phyloP scores from a whole-genome alignment of 2,329 filamentous ascomycete genomes.

The Ascomycota sp. region DNA sequence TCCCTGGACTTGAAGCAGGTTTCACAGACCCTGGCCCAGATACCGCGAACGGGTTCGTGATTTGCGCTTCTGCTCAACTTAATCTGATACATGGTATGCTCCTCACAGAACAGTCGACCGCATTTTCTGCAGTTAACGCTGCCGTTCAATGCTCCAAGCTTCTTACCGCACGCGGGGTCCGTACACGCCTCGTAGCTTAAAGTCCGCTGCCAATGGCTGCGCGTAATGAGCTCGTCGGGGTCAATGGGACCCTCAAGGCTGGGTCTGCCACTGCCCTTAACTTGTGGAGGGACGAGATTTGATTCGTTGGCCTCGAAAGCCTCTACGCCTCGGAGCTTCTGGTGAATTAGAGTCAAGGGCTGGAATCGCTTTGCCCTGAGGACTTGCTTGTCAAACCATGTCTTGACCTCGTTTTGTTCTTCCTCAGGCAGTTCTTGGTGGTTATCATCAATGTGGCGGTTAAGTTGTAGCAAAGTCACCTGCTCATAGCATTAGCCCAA shows the following conservation, averaged over 20 bases:
- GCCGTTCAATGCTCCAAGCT: slow-evolving; percentile 56
- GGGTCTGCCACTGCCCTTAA: slow-evolving; percentile 14
- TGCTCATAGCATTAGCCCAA: slow-evolving; percentile 12
- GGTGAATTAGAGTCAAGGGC: slow-evolving; percentile 72
- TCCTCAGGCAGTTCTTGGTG: slow-evolving; percentile 77
- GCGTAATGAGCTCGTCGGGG: slow-evolving; percentile 74
- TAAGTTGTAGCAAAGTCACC: slow-evolving; percentile 82
- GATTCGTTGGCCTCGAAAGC: slow-evolving; percentile 85
- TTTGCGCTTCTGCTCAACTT: slow-evolving; percentile 74
- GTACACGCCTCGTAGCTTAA: slow-evolving; percentile 59
- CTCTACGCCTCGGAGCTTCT: slow-evolving; percentile 78
- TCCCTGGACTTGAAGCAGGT: slow-evolving; percentile 97
- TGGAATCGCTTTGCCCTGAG: slow-evolving; percentile 84
- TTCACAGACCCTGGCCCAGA: slow-evolving; percentile 91
- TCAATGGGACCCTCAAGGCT: slow-evolving; percentile 30
- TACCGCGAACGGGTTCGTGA: slow-evolving; percentile 72
- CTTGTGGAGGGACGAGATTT: slow-evolving; percentile 11
- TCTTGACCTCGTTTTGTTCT: slow-evolving; percentile 84
- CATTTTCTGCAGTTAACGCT: slow-evolving; percentile 87
- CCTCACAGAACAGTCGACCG: slow-evolving; percentile 82
- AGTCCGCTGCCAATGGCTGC: slow-evolving; percentile 68
- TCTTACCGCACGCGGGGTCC: slow-evolving; percentile 66
- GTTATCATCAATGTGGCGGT: slow-evolving; percentile 62
- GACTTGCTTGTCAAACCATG: slow-evolving; percentile 91
- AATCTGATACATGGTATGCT: slow-evolving; percentile 99